Evolutionary conservation across 179 eudicot genomes (phyloP), one percentile per base, ranked within the genome.

Genomic region (Amaranthus tricolor): DNA sequence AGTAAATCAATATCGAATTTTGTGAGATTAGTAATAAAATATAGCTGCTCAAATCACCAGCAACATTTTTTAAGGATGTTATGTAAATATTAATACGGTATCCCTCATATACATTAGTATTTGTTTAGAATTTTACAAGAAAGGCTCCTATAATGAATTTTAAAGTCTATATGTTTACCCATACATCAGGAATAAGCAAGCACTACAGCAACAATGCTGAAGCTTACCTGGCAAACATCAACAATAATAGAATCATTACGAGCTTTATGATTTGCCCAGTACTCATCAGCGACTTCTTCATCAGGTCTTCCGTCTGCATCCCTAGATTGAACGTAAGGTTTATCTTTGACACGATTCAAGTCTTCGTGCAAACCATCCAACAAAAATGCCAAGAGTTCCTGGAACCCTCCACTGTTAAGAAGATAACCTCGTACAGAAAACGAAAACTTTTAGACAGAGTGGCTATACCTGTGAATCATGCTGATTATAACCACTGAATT

Each of bases 341-440:
- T 94, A 67, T 92, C 86, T 88, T 90, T 94, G 77, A 94, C 98
- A 77, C 98, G 97, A 78, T 94, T 94, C 78, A 94, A 80, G 84
- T 94, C 98, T 87, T 94, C 98, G 74, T 94, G 98, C 78, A 94
- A 94, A 70, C 98, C 98, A 88, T 94, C 98, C 74, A 94, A 79
- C 81, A 94, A 85, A 85, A 94, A 94, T 4, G 98, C 98, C 80
- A 94, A 88, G 71, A 94, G 98, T 86, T 94, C 98, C 98, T 93
- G 73, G 52, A 49, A 71, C 16, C 12, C 13, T 40, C 52, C 59
- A 57, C 45, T 67, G 53, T 49, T 69, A 62, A 71, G 68, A 65
- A 47, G 40, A 20, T 43, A 64, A 67, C 16, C 1, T 74, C 13
- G 8, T 14, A 43, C 20, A 44, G 15, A 10, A 68, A 51, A 50